phyloP scores from a whole-genome alignment of 768 basidiomycete species.

The Russula abietina region DNA sequence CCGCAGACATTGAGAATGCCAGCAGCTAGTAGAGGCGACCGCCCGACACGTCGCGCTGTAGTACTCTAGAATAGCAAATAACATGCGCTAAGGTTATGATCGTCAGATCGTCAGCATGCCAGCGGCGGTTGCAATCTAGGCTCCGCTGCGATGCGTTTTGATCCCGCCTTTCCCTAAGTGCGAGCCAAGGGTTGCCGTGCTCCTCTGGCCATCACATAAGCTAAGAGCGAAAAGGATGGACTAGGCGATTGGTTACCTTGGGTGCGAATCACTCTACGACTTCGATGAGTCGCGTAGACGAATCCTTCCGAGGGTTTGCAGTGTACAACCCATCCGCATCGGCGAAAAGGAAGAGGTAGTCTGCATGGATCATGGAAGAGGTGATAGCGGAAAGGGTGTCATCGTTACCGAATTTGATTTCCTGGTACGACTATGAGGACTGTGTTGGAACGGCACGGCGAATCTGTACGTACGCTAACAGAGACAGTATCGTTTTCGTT shows the following conservation, averaged over 20 bases:
- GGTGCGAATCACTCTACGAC: conserved; percentile 71
- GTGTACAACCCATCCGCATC: conserved; percentile 97
- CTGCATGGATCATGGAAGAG: conserved; percentile 96
- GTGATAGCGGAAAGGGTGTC: conserved; percentile 99
- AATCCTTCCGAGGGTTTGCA: conserved; percentile 89
- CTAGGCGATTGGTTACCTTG: conserved; percentile 49
- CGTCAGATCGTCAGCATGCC: conserved; percentile 89
- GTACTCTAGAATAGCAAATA: conserved; percentile 75
- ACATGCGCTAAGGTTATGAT: conserved; percentile 79
- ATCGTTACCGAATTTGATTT: conserved; percentile 99
- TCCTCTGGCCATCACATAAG: conserved; percentile 41
- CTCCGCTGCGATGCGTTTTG: conserved; percentile 98
- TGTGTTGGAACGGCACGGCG: not conserved
- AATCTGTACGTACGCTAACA: conserved; percentile 67
- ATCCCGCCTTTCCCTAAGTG: conserved; percentile 96
- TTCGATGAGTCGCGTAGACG: conserved; percentile 70
- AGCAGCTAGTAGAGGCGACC: conserved; percentile 86
- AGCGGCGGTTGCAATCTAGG: conserved; percentile 89
- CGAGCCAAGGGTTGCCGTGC: conserved; percentile 87
- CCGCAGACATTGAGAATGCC: conserved; percentile 87
- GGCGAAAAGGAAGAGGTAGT: conserved; percentile 93
- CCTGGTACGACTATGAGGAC: conserved; percentile 41
- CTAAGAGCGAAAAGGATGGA: not conserved
- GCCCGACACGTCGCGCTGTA: conserved; percentile 54
- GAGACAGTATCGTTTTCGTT: conserved; percentile 99